Percentiles rank a stretch among this genome's conserved stretches.
Evolutionary conservation across 108 stramenopile species (phyloP).

Genomic region (Cyclostephanos tholiformis): DNA sequence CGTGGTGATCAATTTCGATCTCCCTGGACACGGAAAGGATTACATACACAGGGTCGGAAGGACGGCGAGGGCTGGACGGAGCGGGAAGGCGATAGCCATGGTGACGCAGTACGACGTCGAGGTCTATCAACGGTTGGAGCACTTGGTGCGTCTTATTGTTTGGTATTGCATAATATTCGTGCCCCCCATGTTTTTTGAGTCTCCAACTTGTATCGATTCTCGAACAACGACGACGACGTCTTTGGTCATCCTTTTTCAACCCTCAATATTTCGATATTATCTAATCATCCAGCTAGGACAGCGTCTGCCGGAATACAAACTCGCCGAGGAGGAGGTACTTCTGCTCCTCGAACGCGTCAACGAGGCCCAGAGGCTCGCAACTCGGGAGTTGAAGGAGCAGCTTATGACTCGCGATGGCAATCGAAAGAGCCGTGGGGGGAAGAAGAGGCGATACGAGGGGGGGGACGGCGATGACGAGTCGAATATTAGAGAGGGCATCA

Average conservation of each 20-base stretch:
- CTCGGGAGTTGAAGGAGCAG: constrained; percentile 89
- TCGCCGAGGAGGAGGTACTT: constrained; percentile 89
- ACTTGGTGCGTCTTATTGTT: constrained; percentile 43
- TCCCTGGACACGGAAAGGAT: constrained; percentile 96
- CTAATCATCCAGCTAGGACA: constrained; percentile 56
- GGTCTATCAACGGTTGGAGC: constrained; percentile 96
- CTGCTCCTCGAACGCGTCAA: constrained; percentile 94
- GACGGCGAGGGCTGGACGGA: constrained; percentile 95
- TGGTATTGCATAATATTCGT: background rate
- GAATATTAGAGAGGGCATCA: constrained; percentile 55
- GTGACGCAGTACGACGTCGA: constrained; percentile 99
- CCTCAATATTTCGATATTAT: background rate
- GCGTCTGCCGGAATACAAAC: constrained; percentile 83
- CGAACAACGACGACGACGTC: background rate
- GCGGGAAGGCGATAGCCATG: constrained; percentile 95
- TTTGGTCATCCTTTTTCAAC: background rate
- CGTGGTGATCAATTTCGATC: constrained; percentile 96
- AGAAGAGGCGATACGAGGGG: constrained; percentile 42
- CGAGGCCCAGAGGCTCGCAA: constrained; percentile 95
- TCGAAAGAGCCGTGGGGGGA: constrained; percentile 51
- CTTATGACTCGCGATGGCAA: constrained; percentile 54
- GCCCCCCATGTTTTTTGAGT: no score
- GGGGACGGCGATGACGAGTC: constrained; percentile 66
- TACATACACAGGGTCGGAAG: constrained; percentile 98
- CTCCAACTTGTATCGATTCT: no score